phyloP scores from a whole-genome alignment of 1,284 basidiomycete species.

The Meripilus lineatus region DNA sequence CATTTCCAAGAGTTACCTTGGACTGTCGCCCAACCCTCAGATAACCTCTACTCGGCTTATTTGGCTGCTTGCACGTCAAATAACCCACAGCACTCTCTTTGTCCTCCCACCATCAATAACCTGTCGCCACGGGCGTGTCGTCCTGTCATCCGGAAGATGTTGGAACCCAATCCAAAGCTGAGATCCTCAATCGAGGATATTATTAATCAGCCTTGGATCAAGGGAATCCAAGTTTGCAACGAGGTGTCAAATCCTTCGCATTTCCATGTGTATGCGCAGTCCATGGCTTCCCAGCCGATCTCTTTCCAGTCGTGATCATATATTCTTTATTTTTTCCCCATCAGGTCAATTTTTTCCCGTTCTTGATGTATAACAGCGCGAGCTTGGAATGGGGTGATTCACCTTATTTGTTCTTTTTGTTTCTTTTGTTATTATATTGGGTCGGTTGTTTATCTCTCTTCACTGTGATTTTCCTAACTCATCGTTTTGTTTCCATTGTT shows the following conservation, averaged over 20 bases:
- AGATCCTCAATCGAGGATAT: slow-evolving; percentile 83
- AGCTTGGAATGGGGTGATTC: not conserved
- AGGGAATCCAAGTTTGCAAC: slow-evolving; percentile 74
- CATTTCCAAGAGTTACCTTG: slow-evolving; percentile 97
- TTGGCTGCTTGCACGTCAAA: slow-evolving; percentile 55
- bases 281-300: slow-evolving; percentile 18
- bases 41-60: slow-evolving; percentile 84
- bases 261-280: slow-evolving; percentile 43
- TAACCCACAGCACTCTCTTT: slow-evolving; percentile 34
- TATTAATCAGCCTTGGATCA: slow-evolving; percentile 80
- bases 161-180: slow-evolving; percentile 89
- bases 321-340: not conserved
- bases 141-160: slow-evolving; percentile 87
- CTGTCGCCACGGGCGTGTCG: slow-evolving; percentile 85
- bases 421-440: not conserved
- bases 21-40: slow-evolving; percentile 87
- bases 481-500: too few relatives aligned
- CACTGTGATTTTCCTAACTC: too few relatives aligned
- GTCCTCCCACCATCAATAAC: slow-evolving; percentile 82
- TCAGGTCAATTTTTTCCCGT: not conserved
- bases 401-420: not conserved
- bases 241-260: slow-evolving; percentile 54
- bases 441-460: too few relatives aligned
- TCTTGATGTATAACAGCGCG: not conserved
- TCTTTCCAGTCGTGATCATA: not conserved